phyloP scores from a whole-genome alignment of 2,329 filamentous ascomycete genomes.

The Exserohilum turcica region DNA sequence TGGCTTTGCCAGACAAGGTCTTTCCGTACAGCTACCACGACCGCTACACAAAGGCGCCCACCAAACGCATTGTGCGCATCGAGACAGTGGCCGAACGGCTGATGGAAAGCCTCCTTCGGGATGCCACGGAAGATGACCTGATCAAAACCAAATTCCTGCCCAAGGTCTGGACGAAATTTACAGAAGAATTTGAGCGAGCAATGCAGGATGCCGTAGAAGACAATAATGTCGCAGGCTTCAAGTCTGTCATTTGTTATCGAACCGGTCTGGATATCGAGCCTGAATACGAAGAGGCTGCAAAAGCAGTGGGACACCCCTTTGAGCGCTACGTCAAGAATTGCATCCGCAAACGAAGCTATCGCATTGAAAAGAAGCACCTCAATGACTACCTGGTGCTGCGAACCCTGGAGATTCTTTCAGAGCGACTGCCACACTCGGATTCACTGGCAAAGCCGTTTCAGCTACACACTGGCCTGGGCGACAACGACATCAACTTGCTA shows the following conservation, averaged over 20 bases:
- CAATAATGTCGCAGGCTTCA: constrained; percentile 75
- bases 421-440: constrained; percentile 40
- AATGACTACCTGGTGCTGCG: constrained; percentile 73
- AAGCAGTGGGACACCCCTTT: constrained; percentile 46
- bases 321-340: constrained; percentile 50
- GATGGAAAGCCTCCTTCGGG: constrained; percentile 57
- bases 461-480: constrained; percentile 82
- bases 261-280: constrained; percentile 67
- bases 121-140: constrained; percentile 45
- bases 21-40: constrained; percentile 65
- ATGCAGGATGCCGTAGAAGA: constrained; percentile 67
- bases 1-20: constrained; percentile 60
- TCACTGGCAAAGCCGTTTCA: constrained; percentile 72
- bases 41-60: constrained; percentile 65
- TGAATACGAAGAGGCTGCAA: constrained; percentile 48
- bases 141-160: constrained; percentile 40
- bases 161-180: constrained; percentile 52
- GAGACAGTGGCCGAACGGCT: constrained; percentile 72
- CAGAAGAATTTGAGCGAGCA: constrained; percentile 56
- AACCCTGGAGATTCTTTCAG: constrained; percentile 63
- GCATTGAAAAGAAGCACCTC: constrained; percentile 66
- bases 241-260: constrained; percentile 81
- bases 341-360: constrained; percentile 50
- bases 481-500: constrained; percentile 74
- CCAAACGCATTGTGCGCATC: constrained; percentile 77